These are phyloP conservation scores for Acacia pycnantha DNA, from an alignment of 331 rosid genomes.

Conservation along the genomic window DNA sequence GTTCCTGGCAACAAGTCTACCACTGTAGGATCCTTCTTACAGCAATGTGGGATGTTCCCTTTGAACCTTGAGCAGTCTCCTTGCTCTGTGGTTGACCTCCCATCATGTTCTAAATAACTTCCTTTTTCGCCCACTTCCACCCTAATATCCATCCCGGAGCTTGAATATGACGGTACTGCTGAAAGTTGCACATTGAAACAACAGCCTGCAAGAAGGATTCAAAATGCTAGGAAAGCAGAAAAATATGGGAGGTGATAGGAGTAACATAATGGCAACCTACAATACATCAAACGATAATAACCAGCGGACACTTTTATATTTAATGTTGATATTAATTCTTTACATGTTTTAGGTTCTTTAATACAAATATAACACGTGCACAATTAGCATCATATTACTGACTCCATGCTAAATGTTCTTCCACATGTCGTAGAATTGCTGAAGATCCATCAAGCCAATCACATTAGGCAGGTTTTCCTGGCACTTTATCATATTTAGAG, in stretches of 20 bases:
- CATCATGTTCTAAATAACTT: conserved; percentile 92
- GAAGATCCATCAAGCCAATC: too few relatives aligned
- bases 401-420: not conserved
- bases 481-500: conserved; percentile 2
- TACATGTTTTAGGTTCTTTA: not conserved
- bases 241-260: not conserved
- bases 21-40: conserved; percentile 80
- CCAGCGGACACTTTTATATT: not conserved
- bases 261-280: not conserved
- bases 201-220: conserved; percentile 60
- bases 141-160: conserved; percentile 90
- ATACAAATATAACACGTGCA: not conserved
- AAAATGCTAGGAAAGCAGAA: not conserved
- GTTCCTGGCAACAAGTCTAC: conserved; percentile 94
- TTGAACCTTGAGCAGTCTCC: conserved; percentile 92
- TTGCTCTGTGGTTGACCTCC: conserved; percentile 92
- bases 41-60: conserved; percentile 83
- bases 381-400: not conserved
- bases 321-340: not conserved
- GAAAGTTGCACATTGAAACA: conserved; percentile 92
- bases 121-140: conserved; percentile 96
- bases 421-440: not conserved
- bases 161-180: conserved; percentile 92
- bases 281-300: too few relatives aligned
- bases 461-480: not conserved